These are phyloP conservation scores for Euphorbia schlechtendalii DNA, from an alignment of 441 rosid species.

Conservation along the genomic window DNA sequence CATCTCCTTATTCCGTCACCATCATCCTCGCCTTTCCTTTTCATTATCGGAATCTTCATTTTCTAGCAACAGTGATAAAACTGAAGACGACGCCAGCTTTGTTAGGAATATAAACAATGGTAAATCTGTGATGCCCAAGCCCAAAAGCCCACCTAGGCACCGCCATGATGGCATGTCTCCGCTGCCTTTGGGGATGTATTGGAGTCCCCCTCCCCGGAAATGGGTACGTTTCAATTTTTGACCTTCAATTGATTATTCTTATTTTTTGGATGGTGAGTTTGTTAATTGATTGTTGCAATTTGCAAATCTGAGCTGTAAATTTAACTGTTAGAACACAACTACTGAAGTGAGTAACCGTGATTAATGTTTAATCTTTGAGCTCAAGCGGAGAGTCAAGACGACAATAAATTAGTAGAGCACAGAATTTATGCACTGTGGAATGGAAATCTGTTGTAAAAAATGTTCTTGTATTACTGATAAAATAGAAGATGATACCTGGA, in stretches of 20 bases:
- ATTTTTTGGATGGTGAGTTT: too few species aligned
- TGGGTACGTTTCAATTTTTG: constrained; percentile 36
- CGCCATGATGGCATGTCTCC: constrained; percentile 94
- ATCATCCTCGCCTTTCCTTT: constrained; percentile 19
- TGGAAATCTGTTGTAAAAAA: too few species aligned
- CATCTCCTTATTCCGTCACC: constrained; percentile 7
- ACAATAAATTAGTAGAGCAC: too few species aligned
- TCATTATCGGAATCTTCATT: constrained; percentile 28
- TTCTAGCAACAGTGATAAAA: constrained; percentile 21
- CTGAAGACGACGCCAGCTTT: background rate
- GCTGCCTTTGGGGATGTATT: constrained; percentile 91
- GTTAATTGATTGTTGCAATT: too few species aligned
- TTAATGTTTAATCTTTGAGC: too few species aligned
- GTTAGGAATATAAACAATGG: too few species aligned
- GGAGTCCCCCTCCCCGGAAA: constrained; percentile 82
- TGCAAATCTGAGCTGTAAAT: too few species aligned
- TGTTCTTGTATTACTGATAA: too few species aligned
- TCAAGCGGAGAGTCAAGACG: too few species aligned
- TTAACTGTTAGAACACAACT: too few species aligned
- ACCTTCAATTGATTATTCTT: background rate
- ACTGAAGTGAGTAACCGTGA: too few species aligned
- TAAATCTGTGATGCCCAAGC: constrained; percentile 17
- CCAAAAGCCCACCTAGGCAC: constrained; percentile 49
- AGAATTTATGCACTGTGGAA: too few species aligned
- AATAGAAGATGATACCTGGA: background rate